These are phyloP conservation scores for Waltergamsia citrina DNA, from an alignment of 2,329 filamentous ascomycete genomes.

Conservation along the genomic window DNA sequence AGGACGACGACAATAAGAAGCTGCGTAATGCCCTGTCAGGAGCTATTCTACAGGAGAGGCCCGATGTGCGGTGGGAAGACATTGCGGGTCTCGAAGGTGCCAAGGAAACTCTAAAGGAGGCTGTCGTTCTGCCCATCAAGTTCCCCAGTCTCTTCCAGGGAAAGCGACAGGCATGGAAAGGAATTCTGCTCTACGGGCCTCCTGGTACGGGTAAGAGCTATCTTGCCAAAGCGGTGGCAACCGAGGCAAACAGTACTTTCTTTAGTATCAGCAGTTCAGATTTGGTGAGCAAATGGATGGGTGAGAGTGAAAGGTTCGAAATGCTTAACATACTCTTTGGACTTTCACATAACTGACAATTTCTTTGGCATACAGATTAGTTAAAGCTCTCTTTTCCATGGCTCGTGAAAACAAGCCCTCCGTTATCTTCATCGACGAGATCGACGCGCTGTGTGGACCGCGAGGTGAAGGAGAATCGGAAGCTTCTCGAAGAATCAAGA, in stretches of 20 bases:
- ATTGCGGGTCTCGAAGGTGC: constrained; percentile 89
- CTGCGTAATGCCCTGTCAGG: constrained; percentile 82
- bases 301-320: constrained; percentile 98
- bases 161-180: constrained; percentile 96
- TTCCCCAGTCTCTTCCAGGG: constrained; percentile 95
- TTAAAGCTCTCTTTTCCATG: constrained; percentile 96
- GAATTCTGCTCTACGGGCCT: constrained; percentile 90
- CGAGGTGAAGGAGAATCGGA: constrained; percentile 93
- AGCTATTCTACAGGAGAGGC: constrained; percentile 89
- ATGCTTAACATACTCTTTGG: constrained; percentile 9
- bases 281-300: constrained; percentile 99
- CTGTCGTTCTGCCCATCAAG: constrained; percentile 94
- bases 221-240: constrained; percentile 92
- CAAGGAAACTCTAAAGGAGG: constrained; percentile 96
- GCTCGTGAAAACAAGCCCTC: constrained; percentile 95
- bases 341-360: constrained; percentile 1
- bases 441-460: constrained; percentile 91
- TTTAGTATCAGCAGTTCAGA: constrained; percentile 98
- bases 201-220: constrained; percentile 98
- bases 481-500: constrained; percentile 95
- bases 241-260: constrained; percentile 97
- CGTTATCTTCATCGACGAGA: constrained; percentile 98
- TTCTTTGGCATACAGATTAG: constrained; percentile 48
- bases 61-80: constrained; percentile 96
- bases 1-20: constrained; percentile 93